phyloP scores from a whole-genome alignment of 2,329 filamentous ascomycete species.

The Cytospora piceicola region DNA sequence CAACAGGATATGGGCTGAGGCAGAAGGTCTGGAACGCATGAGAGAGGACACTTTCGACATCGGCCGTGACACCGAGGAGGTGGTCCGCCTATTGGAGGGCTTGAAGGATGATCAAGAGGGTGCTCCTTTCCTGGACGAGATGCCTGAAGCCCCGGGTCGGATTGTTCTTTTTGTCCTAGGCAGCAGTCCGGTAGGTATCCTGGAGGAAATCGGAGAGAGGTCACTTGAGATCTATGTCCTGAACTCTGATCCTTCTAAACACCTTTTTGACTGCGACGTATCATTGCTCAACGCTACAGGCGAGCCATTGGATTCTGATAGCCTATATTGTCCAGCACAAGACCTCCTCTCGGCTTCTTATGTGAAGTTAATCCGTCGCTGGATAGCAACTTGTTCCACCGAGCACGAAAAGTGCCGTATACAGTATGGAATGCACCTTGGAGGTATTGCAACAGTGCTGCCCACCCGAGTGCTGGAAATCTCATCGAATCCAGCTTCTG shows the following conservation, averaged over 20 bases:
- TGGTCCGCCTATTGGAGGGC: neutral
- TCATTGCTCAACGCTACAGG: neutral
- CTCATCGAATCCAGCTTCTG: neutral
- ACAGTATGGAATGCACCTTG: neutral
- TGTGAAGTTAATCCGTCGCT: neutral
- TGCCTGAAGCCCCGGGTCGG: neutral
- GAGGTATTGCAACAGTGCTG: neutral
- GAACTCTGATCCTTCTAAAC: neutral
- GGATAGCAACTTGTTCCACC: conserved; percentile 2
- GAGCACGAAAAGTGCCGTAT: neutral
- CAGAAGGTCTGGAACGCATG: neutral
- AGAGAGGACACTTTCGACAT: neutral
- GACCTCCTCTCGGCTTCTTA: neutral
- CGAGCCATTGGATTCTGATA: neutral
- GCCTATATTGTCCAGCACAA: neutral
- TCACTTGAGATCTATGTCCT: too few relatives aligned
- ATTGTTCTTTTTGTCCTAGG: neutral
- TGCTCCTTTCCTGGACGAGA: neutral
- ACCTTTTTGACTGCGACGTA: too few relatives aligned
- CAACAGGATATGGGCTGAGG: neutral
- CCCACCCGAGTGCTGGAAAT: conserved; percentile 6
- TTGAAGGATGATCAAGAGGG: neutral
- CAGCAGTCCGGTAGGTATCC: neutral
- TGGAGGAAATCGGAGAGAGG: neutral
- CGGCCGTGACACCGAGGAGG: neutral